Base-by-base conservation (phyloP, 2,329 filamentous ascomycete genomes). In the Cadophora sp. region DNA sequence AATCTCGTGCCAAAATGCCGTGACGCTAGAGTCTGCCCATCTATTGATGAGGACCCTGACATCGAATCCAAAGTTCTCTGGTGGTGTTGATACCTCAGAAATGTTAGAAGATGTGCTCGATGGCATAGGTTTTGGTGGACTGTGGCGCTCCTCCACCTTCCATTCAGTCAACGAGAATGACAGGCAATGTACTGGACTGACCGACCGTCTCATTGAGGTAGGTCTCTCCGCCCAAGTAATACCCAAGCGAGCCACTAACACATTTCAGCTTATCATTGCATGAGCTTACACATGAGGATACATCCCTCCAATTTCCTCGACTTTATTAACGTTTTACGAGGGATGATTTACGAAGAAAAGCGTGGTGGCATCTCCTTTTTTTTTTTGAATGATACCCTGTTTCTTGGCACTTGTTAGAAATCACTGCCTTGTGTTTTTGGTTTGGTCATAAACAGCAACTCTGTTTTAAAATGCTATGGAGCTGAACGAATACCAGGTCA, bases 61-160 rank as follows among this genome's bases (percentile, higher is more conserved):
- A 24, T 83, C 83, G 1, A 85, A 85, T 63, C 78, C 80, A 2
- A 82, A 82, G 56, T 87, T 87, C 66, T 78, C 82, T 2, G 79
- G 79, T 9, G 81, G 82, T 18, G 77, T 84, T 20, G 81, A 84
- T 56, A 83, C 83, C 5, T 80, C 80, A 36, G 80, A 82, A 47
- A 77, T 80, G 33, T 76, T 90, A 13, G 82, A 82, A 58, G 82
- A 85, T 55, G 81, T 84, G 1, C 80, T 91, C 9, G 83, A 87
- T 45, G 83, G 85, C 2, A 84, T 87, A 76, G 89, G 89, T 1
- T 90, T 91, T 68, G 82, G 84, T 9, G 89, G 89, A 0, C 78
- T 91, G 1, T 90, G 87, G 87, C 82, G 83, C 14, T 75, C 73
- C 13, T 73, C 74, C 4, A 77, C 76, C 8, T 78, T 78, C 51